These are phyloP conservation scores for Rhizopogon vesiculosus DNA, from an alignment of 768 basidiomycete species.

Conservation along the genomic window DNA sequence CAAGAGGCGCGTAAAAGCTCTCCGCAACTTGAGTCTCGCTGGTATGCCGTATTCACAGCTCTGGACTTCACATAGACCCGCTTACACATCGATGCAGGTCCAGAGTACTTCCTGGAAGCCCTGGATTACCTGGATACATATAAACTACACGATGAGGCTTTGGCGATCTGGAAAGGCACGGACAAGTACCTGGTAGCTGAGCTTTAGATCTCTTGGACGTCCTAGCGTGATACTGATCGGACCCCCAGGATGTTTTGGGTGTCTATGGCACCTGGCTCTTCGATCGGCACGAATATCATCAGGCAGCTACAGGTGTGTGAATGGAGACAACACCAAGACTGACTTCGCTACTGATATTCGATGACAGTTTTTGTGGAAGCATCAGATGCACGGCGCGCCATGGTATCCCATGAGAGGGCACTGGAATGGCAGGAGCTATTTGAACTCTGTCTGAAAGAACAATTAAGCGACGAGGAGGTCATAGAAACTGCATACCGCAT, in stretches of 20 bases:
- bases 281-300: conserved; percentile 75
- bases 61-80: not conserved
- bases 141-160: conserved; percentile 67
- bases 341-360: not conserved
- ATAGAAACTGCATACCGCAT: conserved; percentile 67
- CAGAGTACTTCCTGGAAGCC: conserved; percentile 73
- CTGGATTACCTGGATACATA: conserved; percentile 75
- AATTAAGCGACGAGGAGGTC: conserved; percentile 51
- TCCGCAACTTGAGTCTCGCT: conserved; percentile 68
- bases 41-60: conserved; percentile 37
- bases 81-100: conserved; percentile 38
- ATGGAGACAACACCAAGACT: not conserved
- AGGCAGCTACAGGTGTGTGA: conserved; percentile 72
- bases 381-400: conserved; percentile 58
- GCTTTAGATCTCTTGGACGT: not conserved
- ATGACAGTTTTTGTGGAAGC: conserved; percentile 71
- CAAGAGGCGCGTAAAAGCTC: conserved; percentile 66
- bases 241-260: conserved; percentile 56
- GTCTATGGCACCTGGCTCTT: conserved; percentile 86
- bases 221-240: conserved; percentile 3
- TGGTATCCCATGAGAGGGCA: conserved; percentile 85
- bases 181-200: conserved; percentile 55
- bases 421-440: conserved; percentile 92
- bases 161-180: conserved; percentile 68
- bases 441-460: conserved; percentile 58